Evolutionary conservation across 2,329 filamentous ascomycete species (phyloP), one percentile per base, ranked within the genome.

Genomic region (Colletotrichum orchidophilum): DNA sequence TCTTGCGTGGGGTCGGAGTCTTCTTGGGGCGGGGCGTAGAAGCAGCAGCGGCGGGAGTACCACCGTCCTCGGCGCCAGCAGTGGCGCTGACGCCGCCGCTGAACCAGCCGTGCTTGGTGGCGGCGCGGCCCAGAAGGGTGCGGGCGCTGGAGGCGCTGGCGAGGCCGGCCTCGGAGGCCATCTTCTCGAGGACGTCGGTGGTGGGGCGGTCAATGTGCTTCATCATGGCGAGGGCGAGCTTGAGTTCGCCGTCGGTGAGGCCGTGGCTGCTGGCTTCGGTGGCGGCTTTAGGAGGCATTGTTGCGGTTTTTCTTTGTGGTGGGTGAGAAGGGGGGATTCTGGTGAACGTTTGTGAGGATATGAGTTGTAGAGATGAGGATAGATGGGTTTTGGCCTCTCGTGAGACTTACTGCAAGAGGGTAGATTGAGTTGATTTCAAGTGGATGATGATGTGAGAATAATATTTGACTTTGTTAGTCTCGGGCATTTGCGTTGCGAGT

Each of bases 241-340:
- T n/a, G 53, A 71, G 33, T 11, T 71, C 69, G 53, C 3, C 1
- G n/a, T 71, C 69, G 52, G 64, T 63, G 64, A 5, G 57, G 64
- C 1, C 3, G 58, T 2, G n/a, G 52, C 2, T 9, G 64, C 26
- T 8, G 33, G n/a, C 26, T 1, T 6, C 12, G 26, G 50, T 3
- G 11, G 31, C 15, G 57, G 31, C 27, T 52, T 71, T 71, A 33
- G 69, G 64, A 63, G 69, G 52, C 69, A 71, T 71, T 0, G 11
- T 33, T 5, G 31, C n/a, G 33, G 21, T 7, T 1, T 18, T 8
- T 5, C 4, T 63, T 8, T 5, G 7, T 63, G 52, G 6, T 21
- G 21, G 15, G 8, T 21, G 7, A 7, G 39, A 33, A 33, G 8
- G 31, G 8, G 31, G 7, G 39, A 9, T 9, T n/a, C 13, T 35